These are phyloP conservation scores for Fusarium burgessii DNA, from an alignment of 2,329 filamentous ascomycete species.

Conservation along the genomic window DNA sequence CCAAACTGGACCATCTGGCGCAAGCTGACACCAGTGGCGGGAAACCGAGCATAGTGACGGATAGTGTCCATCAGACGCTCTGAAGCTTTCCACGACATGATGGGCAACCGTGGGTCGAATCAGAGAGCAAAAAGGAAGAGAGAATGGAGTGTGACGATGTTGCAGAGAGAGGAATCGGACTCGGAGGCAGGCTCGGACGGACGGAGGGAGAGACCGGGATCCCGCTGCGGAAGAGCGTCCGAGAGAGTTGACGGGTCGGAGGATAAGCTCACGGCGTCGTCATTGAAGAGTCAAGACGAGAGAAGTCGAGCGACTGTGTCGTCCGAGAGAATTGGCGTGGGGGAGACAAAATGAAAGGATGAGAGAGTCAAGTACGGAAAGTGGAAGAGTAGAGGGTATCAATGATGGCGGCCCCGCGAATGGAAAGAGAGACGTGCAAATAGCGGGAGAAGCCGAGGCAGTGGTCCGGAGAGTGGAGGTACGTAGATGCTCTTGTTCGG, in stretches of 20 bases:
- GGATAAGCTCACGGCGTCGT: slow-evolving; percentile 46
- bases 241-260: slow-evolving; percentile 34
- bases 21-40: slow-evolving; percentile 94
- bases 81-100: slow-evolving; percentile 94
- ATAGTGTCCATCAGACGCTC: slow-evolving; percentile 96
- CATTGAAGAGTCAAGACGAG: slow-evolving; percentile 41
- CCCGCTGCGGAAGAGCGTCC: slow-evolving; percentile 40
- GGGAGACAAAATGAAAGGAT: slow-evolving; percentile 6
- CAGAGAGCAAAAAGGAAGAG: slow-evolving; percentile 17
- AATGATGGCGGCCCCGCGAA: slow-evolving; percentile 44
- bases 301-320: slow-evolving; percentile 25
- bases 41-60: slow-evolving; percentile 96
- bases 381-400: slow-evolving; percentile 22
- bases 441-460: slow-evolving; percentile 48
- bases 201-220: slow-evolving; percentile 43
- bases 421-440: slow-evolving; percentile 33
- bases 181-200: slow-evolving; percentile 44
- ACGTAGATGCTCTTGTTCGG: slow-evolving; percentile 19
- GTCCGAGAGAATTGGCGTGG: slow-evolving; percentile 29
- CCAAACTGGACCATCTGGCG: slow-evolving; percentile 99
- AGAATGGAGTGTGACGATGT: slow-evolving; percentile 16
- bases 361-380: slow-evolving; percentile 37
- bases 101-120: slow-evolving; percentile 37
- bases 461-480: slow-evolving; percentile 27
- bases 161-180: slow-evolving; percentile 34